Evolutionary conservation across 1,284 basidiomycete genomes (phyloP).

Genomic region (Cryptococcus maquisensis): DNA sequence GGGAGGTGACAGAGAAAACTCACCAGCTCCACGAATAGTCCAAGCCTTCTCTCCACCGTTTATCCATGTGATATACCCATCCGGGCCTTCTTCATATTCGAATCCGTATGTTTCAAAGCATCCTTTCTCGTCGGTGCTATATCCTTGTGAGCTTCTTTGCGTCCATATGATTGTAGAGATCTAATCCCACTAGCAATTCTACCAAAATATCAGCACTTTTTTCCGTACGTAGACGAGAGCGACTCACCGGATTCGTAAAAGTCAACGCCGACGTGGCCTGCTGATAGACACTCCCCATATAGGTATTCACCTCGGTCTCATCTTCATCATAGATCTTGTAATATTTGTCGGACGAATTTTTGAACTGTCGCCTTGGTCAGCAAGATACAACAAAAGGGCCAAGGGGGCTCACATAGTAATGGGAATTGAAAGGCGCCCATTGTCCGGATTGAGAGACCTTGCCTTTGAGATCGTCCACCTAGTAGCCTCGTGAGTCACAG

Average conservation of each 20-base stretch:
- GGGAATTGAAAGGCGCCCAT: conserved; percentile 47
- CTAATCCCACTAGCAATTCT: conserved; percentile 41
- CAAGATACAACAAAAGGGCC: background rate
- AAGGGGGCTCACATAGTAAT: conserved; percentile 28
- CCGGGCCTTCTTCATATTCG: conserved; percentile 54
- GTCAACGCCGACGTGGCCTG: conserved; percentile 54
- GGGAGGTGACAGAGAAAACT: background rate
- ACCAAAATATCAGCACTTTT: background rate
- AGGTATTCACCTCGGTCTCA: conserved; percentile 54
- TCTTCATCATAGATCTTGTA: conserved; percentile 52
- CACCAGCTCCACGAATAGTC: conserved; percentile 61
- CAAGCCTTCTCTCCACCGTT: conserved; percentile 62
- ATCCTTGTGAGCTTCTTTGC: background rate
- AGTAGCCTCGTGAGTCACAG: background rate
- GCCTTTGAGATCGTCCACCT: conserved; percentile 28
- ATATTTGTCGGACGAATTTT: conserved; percentile 45
- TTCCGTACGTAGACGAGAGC: background rate
- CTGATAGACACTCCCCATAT: conserved; percentile 58
- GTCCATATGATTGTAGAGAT: background rate
- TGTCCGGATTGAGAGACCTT: conserved; percentile 45
- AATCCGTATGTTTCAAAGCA: conserved; percentile 60
- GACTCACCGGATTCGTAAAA: conserved; percentile 31
- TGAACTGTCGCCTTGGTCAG: conserved; percentile 14
- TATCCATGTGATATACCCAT: conserved; percentile 78
- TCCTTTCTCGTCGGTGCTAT: conserved; percentile 46